These are phyloP conservation scores for Prunus kanzakura DNA, from an alignment of 306 rosid species.

Conservation along the genomic window DNA sequence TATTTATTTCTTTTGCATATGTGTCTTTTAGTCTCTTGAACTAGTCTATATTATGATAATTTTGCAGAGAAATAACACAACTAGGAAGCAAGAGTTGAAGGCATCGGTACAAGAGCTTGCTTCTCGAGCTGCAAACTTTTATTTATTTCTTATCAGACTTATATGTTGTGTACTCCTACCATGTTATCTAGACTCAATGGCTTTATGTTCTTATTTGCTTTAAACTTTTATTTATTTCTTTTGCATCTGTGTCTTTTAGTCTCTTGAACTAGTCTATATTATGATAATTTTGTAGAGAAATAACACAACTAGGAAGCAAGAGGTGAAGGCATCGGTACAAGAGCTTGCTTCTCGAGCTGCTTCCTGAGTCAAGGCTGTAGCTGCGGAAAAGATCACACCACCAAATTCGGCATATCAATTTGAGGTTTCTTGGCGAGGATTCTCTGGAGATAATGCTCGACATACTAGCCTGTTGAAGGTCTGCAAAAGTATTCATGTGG, in stretches of 20 bases:
- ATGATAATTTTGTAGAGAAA: constrained; percentile 46
- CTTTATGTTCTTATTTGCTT: background rate
- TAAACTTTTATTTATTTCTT: background rate
- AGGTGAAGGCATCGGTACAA: constrained; percentile 55
- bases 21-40: too few relatives aligned
- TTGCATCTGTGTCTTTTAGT: background rate
- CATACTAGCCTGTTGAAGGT: constrained; percentile 40
- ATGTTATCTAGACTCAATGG: too few relatives aligned
- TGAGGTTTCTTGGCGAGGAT: too few relatives aligned
- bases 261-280: background rate
- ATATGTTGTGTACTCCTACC: too few relatives aligned
- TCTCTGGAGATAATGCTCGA: too few relatives aligned
- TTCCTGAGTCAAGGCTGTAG: constrained; percentile 53
- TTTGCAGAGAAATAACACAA: background rate
- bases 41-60: too few relatives aligned
- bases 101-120: too few relatives aligned
- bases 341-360: constrained; percentile 85
- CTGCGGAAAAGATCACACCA: too few relatives aligned
- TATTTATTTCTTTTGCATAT: too few relatives aligned
- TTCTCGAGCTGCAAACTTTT: too few relatives aligned
- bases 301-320: constrained; percentile 38
- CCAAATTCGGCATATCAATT: too few relatives aligned
- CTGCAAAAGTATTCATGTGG: background rate
- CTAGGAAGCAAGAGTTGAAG: too few relatives aligned
- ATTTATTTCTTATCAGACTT: background rate